Evolutionary conservation across 1,284 basidiomycete genomes (phyloP).

Genomic region (Cryptococcus sp.): DNA sequence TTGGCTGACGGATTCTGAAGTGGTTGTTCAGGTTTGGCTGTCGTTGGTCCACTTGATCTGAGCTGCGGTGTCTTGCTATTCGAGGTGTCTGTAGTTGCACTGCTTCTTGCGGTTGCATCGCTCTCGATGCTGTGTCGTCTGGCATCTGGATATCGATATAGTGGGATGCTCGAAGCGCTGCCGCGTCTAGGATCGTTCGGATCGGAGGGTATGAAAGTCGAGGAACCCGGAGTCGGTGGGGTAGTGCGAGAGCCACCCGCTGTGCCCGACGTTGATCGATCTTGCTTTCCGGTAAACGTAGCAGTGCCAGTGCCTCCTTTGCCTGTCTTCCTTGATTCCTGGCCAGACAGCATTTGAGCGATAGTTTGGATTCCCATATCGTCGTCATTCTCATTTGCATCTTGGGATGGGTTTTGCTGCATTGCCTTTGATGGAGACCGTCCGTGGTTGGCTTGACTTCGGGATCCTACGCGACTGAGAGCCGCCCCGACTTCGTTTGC

Average conservation of each 20-base stretch:
- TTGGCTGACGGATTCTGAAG: conserved; percentile 24
- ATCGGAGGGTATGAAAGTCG: background rate
- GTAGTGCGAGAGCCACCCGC: background rate
- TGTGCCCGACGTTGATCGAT: background rate
- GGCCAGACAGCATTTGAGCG: conserved; percentile 27
- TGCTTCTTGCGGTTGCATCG: too few species aligned
- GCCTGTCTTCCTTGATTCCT: background rate
- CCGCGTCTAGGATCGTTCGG: background rate
- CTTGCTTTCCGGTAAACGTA: conserved; percentile 7
- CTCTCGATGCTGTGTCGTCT: conserved; percentile 9
- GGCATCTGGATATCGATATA: background rate
- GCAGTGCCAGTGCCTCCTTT: conserved; percentile 2
- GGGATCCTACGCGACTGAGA: background rate
- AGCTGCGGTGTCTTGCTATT: background rate
- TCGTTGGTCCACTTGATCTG: conserved; percentile 2
- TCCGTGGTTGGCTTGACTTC: background rate
- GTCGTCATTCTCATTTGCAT: conserved; percentile 1
- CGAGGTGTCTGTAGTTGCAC: background rate
- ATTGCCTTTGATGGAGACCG: background rate
- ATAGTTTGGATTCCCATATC: conserved; percentile 27
- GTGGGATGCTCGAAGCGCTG: background rate
- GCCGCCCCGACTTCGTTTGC: background rate
- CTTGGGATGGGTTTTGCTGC: background rate
- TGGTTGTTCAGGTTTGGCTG: background rate
- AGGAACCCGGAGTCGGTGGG: background rate